A percentile compares a stretch with the other conserved stretches of the same genome.
Evolutionary conservation across 345 rosid genomes (phyloP).

Genomic region (Eucalyptus regnans): DNA sequence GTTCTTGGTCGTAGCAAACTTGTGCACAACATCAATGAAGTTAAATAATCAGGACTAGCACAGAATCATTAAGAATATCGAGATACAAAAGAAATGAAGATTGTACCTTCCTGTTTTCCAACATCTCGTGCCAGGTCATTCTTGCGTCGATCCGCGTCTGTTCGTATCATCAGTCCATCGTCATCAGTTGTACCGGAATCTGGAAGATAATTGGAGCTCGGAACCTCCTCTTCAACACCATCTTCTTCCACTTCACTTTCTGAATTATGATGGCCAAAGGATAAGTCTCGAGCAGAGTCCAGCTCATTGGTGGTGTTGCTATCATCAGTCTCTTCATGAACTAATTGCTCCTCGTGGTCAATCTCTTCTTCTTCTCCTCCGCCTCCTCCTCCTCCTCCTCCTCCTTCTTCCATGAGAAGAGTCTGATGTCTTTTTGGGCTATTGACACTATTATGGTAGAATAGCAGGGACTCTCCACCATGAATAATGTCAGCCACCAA

Average conservation of each 20-base stretch:
- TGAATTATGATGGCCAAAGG: background rate
- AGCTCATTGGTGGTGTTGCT: background rate
- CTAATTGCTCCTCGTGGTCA: background rate
- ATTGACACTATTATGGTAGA: conserved; percentile 2
- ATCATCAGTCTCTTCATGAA: conserved; percentile 20
- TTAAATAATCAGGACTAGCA: background rate
- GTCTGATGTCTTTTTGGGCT: background rate
- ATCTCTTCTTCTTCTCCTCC: conserved; percentile 2
- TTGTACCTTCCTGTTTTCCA: background rate
- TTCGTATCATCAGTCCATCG: background rate
- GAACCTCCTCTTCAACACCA: background rate
- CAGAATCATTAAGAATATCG: background rate
- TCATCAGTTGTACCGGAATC: background rate
- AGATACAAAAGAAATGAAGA: background rate
- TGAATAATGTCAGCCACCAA: conserved; percentile 56
- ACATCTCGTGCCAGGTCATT: background rate
- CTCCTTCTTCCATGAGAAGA: background rate
- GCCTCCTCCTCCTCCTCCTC: conserved; percentile 3
- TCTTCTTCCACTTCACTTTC: background rate
- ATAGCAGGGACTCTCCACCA: conserved; percentile 48
- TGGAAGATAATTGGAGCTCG: background rate
- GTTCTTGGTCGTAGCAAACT: background rate
- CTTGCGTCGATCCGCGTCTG: background rate
- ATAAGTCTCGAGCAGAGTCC: conserved; percentile 3
- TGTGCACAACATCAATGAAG: background rate